Evolutionary conservation across 306 rosid genomes (phyloP).

Genomic region (Trifolium fragiferum): DNA sequence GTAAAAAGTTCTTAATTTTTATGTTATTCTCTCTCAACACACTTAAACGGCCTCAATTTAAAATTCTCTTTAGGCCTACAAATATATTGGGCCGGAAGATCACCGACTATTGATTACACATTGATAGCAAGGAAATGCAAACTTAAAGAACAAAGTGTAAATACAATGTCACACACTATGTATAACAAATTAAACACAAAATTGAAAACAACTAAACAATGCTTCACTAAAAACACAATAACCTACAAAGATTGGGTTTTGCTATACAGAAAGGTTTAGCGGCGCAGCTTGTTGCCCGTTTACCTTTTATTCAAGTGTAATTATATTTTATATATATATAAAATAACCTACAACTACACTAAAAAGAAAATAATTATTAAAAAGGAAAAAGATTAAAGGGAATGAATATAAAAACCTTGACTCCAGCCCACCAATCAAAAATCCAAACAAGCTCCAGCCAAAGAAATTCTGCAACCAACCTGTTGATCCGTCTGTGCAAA

Average conservation of each 20-base stretch:
- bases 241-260: no score
- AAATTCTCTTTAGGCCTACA: no score
- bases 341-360: no score
- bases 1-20: no score
- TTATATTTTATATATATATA: no score
- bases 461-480: conserved; percentile 65
- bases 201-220: conserved; percentile 30
- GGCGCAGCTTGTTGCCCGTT: no score
- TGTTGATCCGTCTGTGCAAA: conserved; percentile 65
- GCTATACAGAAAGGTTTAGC: no score
- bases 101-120: background rate
- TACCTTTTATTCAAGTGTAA: no score
- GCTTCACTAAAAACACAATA: background rate
- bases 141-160: background rate
- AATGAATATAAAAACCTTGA: conserved; percentile 54
- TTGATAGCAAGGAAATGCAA: background rate
- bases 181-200: conserved; percentile 4
- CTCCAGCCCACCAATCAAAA: conserved; percentile 90
- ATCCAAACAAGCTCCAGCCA: conserved; percentile 85
- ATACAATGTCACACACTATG: background rate
- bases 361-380: background rate
- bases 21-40: no score
- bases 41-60: no score
- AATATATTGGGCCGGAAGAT: background rate
- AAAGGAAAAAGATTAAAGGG: background rate